Percentiles rank a stretch among this genome's conserved stretches.
phyloP scores from a whole-genome alignment of 768 basidiomycete species.

The Lentinula lateritia region DNA sequence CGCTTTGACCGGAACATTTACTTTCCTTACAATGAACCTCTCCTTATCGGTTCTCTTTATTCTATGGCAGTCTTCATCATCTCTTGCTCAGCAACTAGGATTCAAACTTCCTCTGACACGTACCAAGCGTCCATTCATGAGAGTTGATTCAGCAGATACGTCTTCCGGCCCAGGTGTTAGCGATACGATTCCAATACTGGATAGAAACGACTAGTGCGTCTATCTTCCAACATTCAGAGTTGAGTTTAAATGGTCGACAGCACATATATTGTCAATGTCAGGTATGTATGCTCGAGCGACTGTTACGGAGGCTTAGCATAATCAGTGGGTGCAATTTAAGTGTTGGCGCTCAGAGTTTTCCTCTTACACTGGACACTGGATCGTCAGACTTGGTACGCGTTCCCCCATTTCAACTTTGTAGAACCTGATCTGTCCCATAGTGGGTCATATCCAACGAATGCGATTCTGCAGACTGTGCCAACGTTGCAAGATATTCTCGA shows the following conservation, averaged over 20 bases:
- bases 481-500: conserved; percentile 34
- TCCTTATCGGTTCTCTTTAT: background rate
- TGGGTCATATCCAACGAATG: conserved; percentile 51
- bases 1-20: background rate
- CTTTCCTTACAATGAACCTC: background rate
- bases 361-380: conserved; percentile 49
- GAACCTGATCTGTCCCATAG: conserved; percentile 16
- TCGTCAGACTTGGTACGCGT: conserved; percentile 48
- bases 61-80: background rate
- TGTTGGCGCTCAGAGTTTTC: conserved; percentile 37
- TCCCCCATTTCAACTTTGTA: background rate
- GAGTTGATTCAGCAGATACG: too few relatives aligned
- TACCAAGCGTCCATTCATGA: background rate
- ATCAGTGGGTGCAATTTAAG: conserved; percentile 14
- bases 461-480: conserved; percentile 35
- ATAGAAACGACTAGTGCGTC: conserved; percentile 5
- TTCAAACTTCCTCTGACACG: background rate
- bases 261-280: conserved; percentile 8
- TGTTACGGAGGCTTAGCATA: background rate
- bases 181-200: background rate
- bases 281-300: background rate
- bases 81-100: background rate
- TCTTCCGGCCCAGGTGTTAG: background rate
- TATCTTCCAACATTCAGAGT: background rate
- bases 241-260: background rate